Evolutionary conservation across 176 grass and related monocot species (phyloP).

Genomic region (Oryza longistaminata): DNA sequence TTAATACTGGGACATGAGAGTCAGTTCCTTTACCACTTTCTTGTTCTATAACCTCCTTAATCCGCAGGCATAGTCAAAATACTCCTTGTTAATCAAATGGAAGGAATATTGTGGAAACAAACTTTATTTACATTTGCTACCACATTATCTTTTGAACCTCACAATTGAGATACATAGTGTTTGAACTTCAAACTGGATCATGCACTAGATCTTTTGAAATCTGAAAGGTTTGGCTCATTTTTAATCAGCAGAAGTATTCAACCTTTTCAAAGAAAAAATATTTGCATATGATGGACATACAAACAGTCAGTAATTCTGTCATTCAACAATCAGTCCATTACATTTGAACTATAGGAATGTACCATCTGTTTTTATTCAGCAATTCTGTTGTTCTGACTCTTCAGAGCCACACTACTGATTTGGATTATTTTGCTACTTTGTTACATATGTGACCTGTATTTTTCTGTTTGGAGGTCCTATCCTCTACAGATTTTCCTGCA

Average conservation of each 20-base stretch:
- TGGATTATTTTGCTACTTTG: neutral
- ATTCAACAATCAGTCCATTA: neutral
- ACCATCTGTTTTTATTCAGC: conserved; percentile 11
- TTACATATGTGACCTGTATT: conserved; percentile 26
- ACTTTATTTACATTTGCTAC: conserved; percentile 19
- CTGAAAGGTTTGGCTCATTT: neutral
- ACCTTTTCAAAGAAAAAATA: conserved; percentile 4
- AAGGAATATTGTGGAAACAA: neutral
- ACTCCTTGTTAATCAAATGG: neutral
- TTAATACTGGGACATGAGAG: neutral
- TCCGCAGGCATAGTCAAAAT: neutral
- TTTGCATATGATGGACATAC: neutral
- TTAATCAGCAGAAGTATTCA: neutral
- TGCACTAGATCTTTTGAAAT: conserved; percentile 17
- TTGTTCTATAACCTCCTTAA: neutral
- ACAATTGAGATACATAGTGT: neutral
- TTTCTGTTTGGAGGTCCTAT: conserved; percentile 75
- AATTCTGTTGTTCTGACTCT: conserved; percentile 13
- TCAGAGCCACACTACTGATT: conserved; percentile 3
- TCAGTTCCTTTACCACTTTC: neutral
- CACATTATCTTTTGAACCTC: conserved; percentile 20
- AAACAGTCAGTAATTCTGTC: too few species aligned
- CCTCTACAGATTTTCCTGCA: conserved; percentile 68
- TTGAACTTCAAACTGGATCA: conserved; percentile 1
- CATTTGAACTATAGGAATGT: conserved; percentile 7